phyloP scores from a whole-genome alignment of 2,329 filamentous ascomycete genomes.

The Pseudophaeomoniella oleicola region DNA sequence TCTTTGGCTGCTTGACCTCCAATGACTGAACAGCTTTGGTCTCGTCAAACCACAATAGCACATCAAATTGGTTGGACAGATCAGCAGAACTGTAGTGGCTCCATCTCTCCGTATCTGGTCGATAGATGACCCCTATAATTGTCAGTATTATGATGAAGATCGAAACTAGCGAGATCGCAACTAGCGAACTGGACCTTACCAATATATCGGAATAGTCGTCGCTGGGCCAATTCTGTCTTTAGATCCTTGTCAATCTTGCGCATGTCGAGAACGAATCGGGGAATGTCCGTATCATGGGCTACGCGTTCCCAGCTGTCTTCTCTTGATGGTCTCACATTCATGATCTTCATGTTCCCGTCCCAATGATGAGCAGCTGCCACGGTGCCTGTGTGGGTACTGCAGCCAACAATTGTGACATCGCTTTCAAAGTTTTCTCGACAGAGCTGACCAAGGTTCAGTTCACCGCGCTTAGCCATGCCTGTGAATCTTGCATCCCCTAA shows the following conservation, averaged over 20 bases:
- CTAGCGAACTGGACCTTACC: too few species aligned
- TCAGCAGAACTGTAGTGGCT: conserved; percentile 35
- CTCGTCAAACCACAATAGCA: conserved; percentile 34
- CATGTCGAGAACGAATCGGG: conserved; percentile 32
- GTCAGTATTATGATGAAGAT: too few species aligned
- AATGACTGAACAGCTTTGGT: conserved; percentile 30
- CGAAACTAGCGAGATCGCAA: too few species aligned
- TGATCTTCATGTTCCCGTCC: conserved; percentile 34
- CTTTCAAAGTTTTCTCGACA: conserved; percentile 29
- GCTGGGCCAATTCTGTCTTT: conserved; percentile 19
- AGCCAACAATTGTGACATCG: conserved; percentile 30
- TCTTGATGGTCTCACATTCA: conserved; percentile 36
- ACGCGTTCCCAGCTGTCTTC: conserved; percentile 37
- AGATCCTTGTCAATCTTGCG: conserved; percentile 20
- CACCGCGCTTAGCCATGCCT: conserved; percentile 27
- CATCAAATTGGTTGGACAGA: conserved; percentile 35
- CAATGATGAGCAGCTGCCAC: conserved; percentile 37
- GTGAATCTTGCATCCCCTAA: conserved; percentile 39
- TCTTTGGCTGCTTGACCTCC: conserved; percentile 30
- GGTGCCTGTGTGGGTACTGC: conserved; percentile 34
- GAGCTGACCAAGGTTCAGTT: conserved; percentile 40
- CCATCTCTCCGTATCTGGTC: conserved; percentile 31
- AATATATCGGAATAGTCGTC: conserved; percentile 36
- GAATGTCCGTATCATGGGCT: too few species aligned
- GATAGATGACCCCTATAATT: conserved; percentile 29